A percentile compares a stretch with the other conserved stretches of the same genome.
Evolutionary conservation across 352 stramenopile species (phyloP).

Genomic region (Globisporangium carolinianum): DNA sequence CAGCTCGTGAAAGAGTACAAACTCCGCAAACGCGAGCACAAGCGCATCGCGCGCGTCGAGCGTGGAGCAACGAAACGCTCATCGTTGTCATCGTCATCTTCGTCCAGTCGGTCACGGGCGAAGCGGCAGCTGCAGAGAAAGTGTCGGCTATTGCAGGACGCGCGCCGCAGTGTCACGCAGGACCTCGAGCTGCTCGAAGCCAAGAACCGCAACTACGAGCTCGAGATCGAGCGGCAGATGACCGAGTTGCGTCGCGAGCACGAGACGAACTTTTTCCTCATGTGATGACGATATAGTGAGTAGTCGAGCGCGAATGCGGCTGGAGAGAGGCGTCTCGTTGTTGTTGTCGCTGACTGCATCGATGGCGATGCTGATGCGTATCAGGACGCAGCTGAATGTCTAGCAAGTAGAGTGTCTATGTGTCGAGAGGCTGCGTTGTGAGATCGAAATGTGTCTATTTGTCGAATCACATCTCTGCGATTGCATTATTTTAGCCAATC

Average conservation of each 20-base stretch:
- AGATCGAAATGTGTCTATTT: too few relatives aligned
- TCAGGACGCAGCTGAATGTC: neutral
- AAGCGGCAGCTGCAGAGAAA: constrained; percentile 34
- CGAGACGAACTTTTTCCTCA: constrained; percentile 58
- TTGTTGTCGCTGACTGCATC: neutral
- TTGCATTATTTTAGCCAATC: too few relatives aligned
- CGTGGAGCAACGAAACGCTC: constrained; percentile 12
- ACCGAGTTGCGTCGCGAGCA: constrained; percentile 56
- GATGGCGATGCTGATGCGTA: too few relatives aligned
- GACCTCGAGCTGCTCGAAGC: constrained; percentile 57
- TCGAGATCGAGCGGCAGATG: constrained; percentile 47
- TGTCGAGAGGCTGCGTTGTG: too few relatives aligned
- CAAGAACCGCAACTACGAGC: constrained; percentile 40
- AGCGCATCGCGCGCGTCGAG: constrained; percentile 28
- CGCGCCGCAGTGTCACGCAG: constrained; percentile 40
- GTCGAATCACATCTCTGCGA: too few relatives aligned
- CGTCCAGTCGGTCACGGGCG: neutral
- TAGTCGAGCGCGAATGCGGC: neutral
- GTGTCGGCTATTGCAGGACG: constrained; percentile 27
- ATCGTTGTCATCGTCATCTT: neutral
- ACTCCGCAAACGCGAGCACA: constrained; percentile 21
- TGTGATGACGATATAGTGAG: neutral
- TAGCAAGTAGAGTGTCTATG: neutral
- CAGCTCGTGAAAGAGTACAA: constrained; percentile 30
- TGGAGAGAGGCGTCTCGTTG: neutral